phyloP scores from a whole-genome alignment of 148 eudicot genomes.

The Fagopyrum esculentum region DNA sequence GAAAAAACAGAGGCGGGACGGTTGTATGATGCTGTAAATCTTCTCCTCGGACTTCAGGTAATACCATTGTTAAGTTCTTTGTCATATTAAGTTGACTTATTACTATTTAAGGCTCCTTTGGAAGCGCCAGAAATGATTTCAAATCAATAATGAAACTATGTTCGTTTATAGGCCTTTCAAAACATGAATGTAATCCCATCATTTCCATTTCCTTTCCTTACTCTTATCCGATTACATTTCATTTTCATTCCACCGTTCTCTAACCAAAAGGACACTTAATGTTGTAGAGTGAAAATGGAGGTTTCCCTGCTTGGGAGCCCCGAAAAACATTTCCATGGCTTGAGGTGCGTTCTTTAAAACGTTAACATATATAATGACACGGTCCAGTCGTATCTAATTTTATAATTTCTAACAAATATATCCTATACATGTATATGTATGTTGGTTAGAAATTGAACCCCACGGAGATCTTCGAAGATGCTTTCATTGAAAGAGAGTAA shows the following conservation, averaged over 20 bases:
- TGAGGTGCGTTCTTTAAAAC: slow-evolving; percentile 25
- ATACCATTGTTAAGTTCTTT: too few species aligned
- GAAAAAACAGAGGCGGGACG: slow-evolving; percentile 20
- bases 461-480: slow-evolving; percentile 38
- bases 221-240: too few species aligned
- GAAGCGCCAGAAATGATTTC: too few species aligned
- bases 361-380: not conserved
- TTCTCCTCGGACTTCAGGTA: slow-evolving; percentile 48
- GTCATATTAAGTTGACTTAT: too few species aligned
- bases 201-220: too few species aligned
- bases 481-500: slow-evolving; percentile 41
- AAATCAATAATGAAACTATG: too few species aligned
- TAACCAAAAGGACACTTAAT: not conserved
- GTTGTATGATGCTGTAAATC: slow-evolving; percentile 41
- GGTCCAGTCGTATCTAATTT: not conserved
- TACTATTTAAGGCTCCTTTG: too few species aligned
- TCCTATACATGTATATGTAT: not conserved
- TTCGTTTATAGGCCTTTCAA: too few species aligned
- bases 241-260: too few species aligned
- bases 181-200: too few species aligned
- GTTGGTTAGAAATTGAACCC: slow-evolving; percentile 43
- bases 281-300: slow-evolving; percentile 42
- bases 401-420: not conserved
- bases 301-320: slow-evolving; percentile 55
- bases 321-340: slow-evolving; percentile 44